Conservation (phyloP, 2,329 filamentous ascomycete genomes). For the Ophiosphaerella herpotricha region DNA sequence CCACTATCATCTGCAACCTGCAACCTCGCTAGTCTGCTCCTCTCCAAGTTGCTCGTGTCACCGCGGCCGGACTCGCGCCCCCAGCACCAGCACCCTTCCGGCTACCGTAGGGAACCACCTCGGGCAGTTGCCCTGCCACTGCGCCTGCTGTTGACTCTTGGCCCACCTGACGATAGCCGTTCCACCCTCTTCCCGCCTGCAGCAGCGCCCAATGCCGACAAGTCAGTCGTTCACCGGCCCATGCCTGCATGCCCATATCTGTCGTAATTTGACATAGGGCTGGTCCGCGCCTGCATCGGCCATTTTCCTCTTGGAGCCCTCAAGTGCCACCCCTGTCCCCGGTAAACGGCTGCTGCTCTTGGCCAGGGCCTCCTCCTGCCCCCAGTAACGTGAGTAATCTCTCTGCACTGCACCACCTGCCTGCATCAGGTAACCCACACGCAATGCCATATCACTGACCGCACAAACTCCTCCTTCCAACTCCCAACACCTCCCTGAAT, state of each 20-base stretch:
- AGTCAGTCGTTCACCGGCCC: slow-evolving; percentile 20
- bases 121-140: slow-evolving; percentile 17
- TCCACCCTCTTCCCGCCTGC: slow-evolving; percentile 8
- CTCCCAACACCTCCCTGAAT: slow-evolving; percentile 1
- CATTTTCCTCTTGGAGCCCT: slow-evolving; percentile 22
- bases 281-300: slow-evolving; percentile 38
- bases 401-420: slow-evolving; percentile 34
- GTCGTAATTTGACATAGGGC: slow-evolving; percentile 38
- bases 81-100: no score
- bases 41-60: no score
- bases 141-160: not conserved
- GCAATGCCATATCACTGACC: no score
- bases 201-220: slow-evolving; percentile 27
- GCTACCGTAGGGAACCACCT: slow-evolving; percentile 11
- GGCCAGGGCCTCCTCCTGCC: slow-evolving; percentile 12
- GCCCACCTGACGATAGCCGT: slow-evolving; percentile 8
- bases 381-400: slow-evolving; percentile 32
- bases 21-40: no score
- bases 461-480: not conserved
- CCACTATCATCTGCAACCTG: no score
- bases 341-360: slow-evolving; percentile 26
- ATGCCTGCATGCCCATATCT: slow-evolving; percentile 15
- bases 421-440: slow-evolving; percentile 30
- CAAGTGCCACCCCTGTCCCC: slow-evolving; percentile 15
- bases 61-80: no score